Conservation (phyloP, 2,329 filamentous ascomycete species). For the Cercospora zeina region DNA sequence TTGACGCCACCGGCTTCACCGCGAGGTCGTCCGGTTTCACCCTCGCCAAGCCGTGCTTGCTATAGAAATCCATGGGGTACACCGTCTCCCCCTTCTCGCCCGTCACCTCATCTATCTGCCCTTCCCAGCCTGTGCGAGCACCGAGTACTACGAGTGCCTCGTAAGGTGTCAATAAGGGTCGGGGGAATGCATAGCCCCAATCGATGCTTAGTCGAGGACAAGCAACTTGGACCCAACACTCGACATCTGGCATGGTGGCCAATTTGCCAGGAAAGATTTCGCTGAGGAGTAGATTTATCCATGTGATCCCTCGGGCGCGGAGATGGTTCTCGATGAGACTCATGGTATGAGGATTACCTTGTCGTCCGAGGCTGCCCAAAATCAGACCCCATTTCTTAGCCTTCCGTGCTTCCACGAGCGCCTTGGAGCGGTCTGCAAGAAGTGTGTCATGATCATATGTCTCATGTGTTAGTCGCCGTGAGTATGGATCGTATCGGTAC, state of each 20-base stretch:
- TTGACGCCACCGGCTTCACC: slow-evolving; percentile 16
- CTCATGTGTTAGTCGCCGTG: slow-evolving; percentile 84
- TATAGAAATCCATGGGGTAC: slow-evolving; percentile 99
- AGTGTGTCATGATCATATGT: slow-evolving; percentile 90
- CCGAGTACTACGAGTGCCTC: slow-evolving; percentile 91
- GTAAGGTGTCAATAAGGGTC: slow-evolving; percentile 87
- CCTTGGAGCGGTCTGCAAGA: slow-evolving; percentile 73
- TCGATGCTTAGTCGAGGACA: slow-evolving; percentile 97
- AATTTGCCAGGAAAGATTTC: slow-evolving; percentile 97
- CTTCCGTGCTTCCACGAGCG: slow-evolving; percentile 71
- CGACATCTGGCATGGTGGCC: slow-evolving; percentile 86
- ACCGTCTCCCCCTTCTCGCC: slow-evolving; percentile 29
- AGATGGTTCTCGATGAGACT: slow-evolving; percentile 78
- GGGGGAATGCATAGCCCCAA: slow-evolving; percentile 94
- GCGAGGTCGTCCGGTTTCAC: slow-evolving; percentile 54
- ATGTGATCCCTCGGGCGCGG: slow-evolving; percentile 69
- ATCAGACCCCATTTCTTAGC: slow-evolving; percentile 95
- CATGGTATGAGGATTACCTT: slow-evolving; percentile 94
- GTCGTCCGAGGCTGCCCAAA: slow-evolving; percentile 83
- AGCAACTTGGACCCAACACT: slow-evolving; percentile 97
- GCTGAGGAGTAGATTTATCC: slow-evolving; percentile 80
- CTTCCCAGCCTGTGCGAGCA: slow-evolving; percentile 67
- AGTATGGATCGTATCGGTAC: slow-evolving; percentile 96
- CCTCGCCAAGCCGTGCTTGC: slow-evolving; percentile 82
- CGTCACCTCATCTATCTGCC: slow-evolving; percentile 28